Conservation (phyloP, 148 eudicot genomes). For the Persicaria maculosa region DNA sequence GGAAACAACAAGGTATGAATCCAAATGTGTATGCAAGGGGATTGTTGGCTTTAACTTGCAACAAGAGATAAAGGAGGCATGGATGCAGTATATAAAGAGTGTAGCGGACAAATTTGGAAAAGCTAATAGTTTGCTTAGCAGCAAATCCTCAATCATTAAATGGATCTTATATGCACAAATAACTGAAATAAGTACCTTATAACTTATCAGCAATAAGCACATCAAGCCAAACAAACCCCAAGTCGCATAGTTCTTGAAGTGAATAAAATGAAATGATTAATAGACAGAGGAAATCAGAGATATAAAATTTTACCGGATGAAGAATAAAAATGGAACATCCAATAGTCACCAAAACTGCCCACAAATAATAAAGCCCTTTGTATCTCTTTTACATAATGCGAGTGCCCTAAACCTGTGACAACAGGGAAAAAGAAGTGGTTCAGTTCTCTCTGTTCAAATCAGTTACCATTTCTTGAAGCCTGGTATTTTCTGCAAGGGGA, state of each 20-base stretch:
- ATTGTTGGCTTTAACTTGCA: too few species aligned
- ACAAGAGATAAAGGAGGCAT: too few species aligned
- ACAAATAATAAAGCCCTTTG: conserved; percentile 75
- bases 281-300: background rate
- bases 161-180: conserved; percentile 8
- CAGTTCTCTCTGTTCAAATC: background rate
- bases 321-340: conserved; percentile 85
- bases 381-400: conserved; percentile 86
- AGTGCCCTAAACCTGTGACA: conserved; percentile 85
- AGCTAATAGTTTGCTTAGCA: too few species aligned
- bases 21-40: too few species aligned
- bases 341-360: conserved; percentile 72
- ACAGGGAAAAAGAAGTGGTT: background rate
- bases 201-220: too few species aligned
- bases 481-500: background rate
- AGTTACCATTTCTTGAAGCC: background rate
- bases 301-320: conserved; percentile 50
- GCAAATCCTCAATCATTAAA: too few species aligned
- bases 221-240: background rate
- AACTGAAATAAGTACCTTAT: conserved; percentile 15
- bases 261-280: background rate
- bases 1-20: background rate
- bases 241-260: background rate
- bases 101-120: too few species aligned
- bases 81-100: too few species aligned